These are phyloP conservation scores for Teratosphaeria gauchensis DNA, from an alignment of 2,329 filamentous ascomycete genomes.

Conservation along the genomic window DNA sequence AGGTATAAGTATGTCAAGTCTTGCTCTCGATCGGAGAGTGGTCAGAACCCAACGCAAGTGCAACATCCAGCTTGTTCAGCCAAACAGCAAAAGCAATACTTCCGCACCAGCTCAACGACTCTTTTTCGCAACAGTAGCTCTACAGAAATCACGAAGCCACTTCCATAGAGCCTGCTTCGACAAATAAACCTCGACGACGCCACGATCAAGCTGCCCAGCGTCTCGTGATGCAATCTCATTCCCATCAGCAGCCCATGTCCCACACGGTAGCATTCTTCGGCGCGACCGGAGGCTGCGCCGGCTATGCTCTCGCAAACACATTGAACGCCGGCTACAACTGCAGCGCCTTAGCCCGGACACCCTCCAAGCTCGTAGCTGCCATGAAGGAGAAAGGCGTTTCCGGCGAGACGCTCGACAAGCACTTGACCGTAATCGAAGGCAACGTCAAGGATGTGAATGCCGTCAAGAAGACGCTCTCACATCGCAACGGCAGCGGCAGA, in stretches of 20 bases:
- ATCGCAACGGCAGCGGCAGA: conserved; percentile 6
- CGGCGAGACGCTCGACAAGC: conserved; percentile 22
- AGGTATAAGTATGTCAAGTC: neutral
- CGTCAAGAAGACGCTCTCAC: conserved; percentile 31
- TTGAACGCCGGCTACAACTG: conserved; percentile 37
- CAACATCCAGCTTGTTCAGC: neutral
- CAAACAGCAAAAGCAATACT: neutral
- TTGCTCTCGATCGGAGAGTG: neutral
- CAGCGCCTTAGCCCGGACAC: conserved; percentile 41
- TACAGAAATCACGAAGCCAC: neutral
- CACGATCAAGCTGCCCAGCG: neutral
- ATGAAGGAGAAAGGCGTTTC: conserved; percentile 34
- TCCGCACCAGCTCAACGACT: neutral
- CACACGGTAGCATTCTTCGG: conserved; percentile 41
- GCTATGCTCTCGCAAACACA: conserved; percentile 34
- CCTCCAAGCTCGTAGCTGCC: conserved; percentile 38
- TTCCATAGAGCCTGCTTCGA: neutral
- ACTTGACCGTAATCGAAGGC: conserved; percentile 41
- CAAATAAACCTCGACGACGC: neutral
- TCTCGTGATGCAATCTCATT: neutral
- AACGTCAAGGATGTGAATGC: conserved; percentile 34
- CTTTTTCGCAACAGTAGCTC: neutral
- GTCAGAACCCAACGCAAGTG: neutral
- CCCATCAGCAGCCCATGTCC: neutral
- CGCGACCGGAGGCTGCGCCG: conserved; percentile 41